Evolutionary conservation across 768 basidiomycete genomes (phyloP).

Genomic region (Rhodotorula sphaerocarpa): DNA sequence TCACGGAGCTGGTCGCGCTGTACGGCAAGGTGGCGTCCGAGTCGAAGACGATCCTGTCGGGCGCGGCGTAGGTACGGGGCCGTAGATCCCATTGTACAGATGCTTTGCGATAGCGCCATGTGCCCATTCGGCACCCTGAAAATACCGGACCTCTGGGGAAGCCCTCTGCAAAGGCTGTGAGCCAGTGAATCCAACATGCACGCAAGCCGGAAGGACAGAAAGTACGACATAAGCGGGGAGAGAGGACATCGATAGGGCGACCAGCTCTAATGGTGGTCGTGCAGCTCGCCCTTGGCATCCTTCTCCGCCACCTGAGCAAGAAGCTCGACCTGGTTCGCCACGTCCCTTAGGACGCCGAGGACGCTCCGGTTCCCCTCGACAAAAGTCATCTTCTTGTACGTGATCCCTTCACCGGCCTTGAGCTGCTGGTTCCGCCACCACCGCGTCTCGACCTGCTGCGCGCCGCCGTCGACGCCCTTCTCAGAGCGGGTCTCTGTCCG

Average conservation of each 20-base stretch:
- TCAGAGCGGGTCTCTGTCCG: not conserved
- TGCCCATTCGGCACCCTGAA: too few species aligned
- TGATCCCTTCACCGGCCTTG: conserved; percentile 51
- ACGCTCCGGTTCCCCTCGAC: conserved; percentile 78
- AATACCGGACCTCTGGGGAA: too few species aligned
- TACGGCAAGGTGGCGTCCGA: not conserved
- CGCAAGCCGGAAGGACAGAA: too few species aligned
- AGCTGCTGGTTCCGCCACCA: conserved; percentile 12
- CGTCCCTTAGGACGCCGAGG: conserved; percentile 65
- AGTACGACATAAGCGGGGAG: too few species aligned
- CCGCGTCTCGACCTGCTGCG: conserved; percentile 7
- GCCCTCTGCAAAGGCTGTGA: too few species aligned
- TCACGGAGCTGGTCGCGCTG: not conserved
- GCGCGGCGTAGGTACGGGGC: too few species aligned
- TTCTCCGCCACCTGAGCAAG: conserved; percentile 70
- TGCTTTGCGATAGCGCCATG: too few species aligned
- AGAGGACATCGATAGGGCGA: too few species aligned
- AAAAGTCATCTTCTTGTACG: conserved; percentile 87
- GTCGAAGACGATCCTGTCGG: not conserved
- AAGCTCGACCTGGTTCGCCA: conserved; percentile 79
- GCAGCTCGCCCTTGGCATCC: conserved; percentile 49
- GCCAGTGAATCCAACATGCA: too few species aligned
- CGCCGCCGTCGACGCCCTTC: not conserved
- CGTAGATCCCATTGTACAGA: too few species aligned
- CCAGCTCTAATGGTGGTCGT: conserved; percentile 6